A percentile compares a stretch with the other conserved stretches of the same genome.
phyloP scores from a whole-genome alignment of 176 grass and related monocot species.

The Cenchrus purpureus region DNA sequence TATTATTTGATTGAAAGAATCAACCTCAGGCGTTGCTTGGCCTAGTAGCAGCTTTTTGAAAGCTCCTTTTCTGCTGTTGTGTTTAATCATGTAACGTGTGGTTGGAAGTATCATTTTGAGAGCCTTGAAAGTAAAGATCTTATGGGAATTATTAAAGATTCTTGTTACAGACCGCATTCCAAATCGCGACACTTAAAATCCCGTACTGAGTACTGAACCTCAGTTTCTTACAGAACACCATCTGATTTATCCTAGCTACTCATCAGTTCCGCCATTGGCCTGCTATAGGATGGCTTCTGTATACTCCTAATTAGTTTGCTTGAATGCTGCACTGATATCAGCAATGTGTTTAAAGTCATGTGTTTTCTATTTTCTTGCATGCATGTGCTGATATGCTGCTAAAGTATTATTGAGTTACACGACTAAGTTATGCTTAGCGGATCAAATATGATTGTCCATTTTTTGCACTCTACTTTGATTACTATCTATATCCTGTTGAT shows the following conservation, averaged over 20 bases:
- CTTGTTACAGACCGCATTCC: neutral
- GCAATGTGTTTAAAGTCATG: neutral
- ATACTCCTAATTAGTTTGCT: conserved; percentile 15
- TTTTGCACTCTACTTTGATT: neutral
- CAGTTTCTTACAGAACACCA: conserved; percentile 5
- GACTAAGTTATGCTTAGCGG: conserved; percentile 21
- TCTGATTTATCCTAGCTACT: conserved; percentile 18
- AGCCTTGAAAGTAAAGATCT: neutral
- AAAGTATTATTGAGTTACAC: neutral
- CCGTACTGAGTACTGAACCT: neutral
- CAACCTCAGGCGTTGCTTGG: neutral
- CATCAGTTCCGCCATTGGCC: conserved; percentile 14
- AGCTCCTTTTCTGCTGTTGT: conserved; percentile 4
- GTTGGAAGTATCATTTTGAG: neutral
- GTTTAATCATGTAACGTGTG: neutral
- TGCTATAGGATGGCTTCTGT: conserved; percentile 17
- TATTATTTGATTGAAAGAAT: conserved; percentile 38
- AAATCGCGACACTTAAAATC: neutral
- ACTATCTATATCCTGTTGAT: neutral
- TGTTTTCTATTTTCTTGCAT: conserved; percentile 14
- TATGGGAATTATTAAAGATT: neutral
- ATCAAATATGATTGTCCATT: conserved; percentile 10
- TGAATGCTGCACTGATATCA: neutral
- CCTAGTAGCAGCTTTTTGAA: neutral
- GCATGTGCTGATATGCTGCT: neutral